Base-by-base conservation (phyloP, 202 grass and related monocot species). In the Bolboschoenoplectus hybrid region DNA sequence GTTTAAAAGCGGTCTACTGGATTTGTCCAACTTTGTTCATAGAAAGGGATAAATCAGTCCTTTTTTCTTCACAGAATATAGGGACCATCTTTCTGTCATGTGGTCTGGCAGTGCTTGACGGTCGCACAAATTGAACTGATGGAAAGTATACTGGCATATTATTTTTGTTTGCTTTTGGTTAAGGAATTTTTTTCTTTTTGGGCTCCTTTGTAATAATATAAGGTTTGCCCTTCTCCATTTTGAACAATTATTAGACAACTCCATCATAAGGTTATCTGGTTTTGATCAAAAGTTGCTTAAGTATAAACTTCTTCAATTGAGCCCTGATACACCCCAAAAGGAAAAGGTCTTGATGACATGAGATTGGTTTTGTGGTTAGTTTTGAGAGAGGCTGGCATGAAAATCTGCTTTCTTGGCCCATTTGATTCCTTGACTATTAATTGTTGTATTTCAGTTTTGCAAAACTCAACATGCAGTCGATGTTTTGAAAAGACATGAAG, bases 71-170 rank as follows among this genome's bases (percentile, higher is more conserved):
- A 60, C 19, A 80, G 14, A 80, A 60, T 41, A 43, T 60, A 7
- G 41, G 38, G 41, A 45, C 68, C 75, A 58, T 56, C 52, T 79
- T 57, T 79, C 16, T 43, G 52, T 79, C 52, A 35, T 77, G 74
- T 16, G 50, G 32, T 56, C 74, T 56, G 5, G 6, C 74, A 17
- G 51, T 56, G 52, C 53, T 60, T n/a, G 7, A 9, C 60, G 53
- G 35, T 60, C 13, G 41, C 1, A 1, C 36, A 35, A 40, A 41
- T 58, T 4, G 53, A 80, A 80, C 52, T 80, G 75, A 56, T 17
- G 50, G 26, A 13, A 56, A 36, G 74, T 39, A n/a, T 5, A 36
- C 26, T 61, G 55, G 75, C n/a, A 80, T 60, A 10, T 73, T 46
- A 45, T 7, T 17, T 70, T 45, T 17, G 0, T 9, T 71, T 68